These are phyloP conservation scores for Monosiga brevicollis DNA, from an alignment of 78 protist genomes.

Conservation along the genomic window DNA sequence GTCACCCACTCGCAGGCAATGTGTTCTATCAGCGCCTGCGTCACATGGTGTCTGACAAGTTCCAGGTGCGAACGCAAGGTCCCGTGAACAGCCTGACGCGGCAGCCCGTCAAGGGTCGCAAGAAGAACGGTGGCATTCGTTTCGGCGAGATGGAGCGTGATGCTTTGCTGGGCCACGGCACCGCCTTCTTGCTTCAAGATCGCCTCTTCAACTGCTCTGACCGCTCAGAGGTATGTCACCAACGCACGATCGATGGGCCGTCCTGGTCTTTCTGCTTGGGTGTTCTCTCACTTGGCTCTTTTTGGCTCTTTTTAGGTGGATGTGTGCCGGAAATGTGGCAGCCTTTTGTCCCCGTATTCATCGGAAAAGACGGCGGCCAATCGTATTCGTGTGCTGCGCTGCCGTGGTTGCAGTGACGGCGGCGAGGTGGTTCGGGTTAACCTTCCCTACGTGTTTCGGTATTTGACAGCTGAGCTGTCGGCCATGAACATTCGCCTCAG, in stretches of 20 bases:
- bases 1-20: neutral
- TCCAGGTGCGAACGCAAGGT: slow-evolving; percentile 94
- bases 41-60: slow-evolving; percentile 98
- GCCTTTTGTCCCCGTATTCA: slow-evolving; percentile 33
- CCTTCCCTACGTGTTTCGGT: slow-evolving; percentile 81
- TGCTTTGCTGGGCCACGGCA: slow-evolving; percentile 91
- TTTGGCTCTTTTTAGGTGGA: neutral
- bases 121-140: slow-evolving; percentile 90
- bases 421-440: slow-evolving; percentile 10
- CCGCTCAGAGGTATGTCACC: neutral
- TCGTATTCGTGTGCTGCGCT: neutral
- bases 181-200: slow-evolving; percentile 77
- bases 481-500: slow-evolving; percentile 63
- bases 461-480: slow-evolving; percentile 75
- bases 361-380: neutral
- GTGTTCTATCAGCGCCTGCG: slow-evolving; percentile 96
- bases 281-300: neutral
- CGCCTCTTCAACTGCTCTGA: slow-evolving; percentile 86
- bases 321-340: slow-evolving; percentile 68
- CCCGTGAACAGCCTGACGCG: slow-evolving; percentile 72
- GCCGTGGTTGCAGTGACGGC: slow-evolving; percentile 19
- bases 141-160: slow-evolving; percentile 99
- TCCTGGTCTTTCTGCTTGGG: neutral
- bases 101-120: slow-evolving; percentile 95
- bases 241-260: neutral